Evolutionary conservation across 1,139 yeast species (phyloP), one percentile per base, ranked within the genome.

Genomic region (Saccharomyces hybrid): DNA sequence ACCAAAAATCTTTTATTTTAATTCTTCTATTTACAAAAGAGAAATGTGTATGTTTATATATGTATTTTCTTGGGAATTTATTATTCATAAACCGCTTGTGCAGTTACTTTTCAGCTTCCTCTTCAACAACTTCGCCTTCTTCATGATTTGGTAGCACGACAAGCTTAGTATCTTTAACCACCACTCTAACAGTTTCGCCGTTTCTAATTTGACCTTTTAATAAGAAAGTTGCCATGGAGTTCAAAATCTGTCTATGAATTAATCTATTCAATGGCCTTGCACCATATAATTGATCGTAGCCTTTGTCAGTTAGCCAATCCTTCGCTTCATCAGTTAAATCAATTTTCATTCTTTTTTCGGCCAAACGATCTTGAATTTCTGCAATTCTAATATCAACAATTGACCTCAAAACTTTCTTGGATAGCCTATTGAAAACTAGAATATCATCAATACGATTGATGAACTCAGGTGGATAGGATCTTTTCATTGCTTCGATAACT

Each of bases 211-310:
- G 86, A 3, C 97, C 98, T 65, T 83, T 83, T 60, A 93, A 81
- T 74, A 93, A 70, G 63, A 80, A 75, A 69, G 81, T 78, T 1
- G 98, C 96, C 79, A 93, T 79, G 38, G 97, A 96, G 67, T 91
- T 90, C 70, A 93, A 76, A 19, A 93, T 70, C 61, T 79, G 75
- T 75, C 86, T 88, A 69, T 89, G 96, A 57, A 93, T 82, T 44
- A 90, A 80, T 63, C 99, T 81, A 75, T 93, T 93, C 68, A 93
- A 78, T 6, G 99, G 99, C 68, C 99, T 81, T 0, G 99, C 99
- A 62, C 99, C 99, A 66, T 91, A 93, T 48, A 83, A 71, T 32
- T 89, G 89, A 67, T 91, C 97, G 69, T 91, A 93, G 2, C 99
- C 99, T 61, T 86, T 75, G 41, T 85, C 84, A 5, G 91, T 84